phyloP scores from a whole-genome alignment of 2,329 filamentous ascomycete species.

The Mycosphaerella arachidis region DNA sequence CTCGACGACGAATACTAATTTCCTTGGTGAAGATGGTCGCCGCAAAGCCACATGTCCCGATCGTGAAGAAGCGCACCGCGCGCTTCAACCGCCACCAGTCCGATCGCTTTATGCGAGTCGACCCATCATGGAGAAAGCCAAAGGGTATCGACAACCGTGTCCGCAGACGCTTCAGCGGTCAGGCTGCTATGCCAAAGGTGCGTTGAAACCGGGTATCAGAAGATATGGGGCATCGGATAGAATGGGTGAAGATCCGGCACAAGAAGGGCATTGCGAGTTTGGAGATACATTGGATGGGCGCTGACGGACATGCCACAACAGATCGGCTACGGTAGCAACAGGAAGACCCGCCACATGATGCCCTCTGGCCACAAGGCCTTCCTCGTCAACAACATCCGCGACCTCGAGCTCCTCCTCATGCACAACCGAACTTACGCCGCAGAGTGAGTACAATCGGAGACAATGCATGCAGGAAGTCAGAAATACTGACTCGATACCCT shows the following conservation, averaged over 20 bases:
- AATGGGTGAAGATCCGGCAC: slow-evolving; percentile 8
- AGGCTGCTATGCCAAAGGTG: slow-evolving; percentile 97
- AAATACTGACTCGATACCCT: slow-evolving; percentile 34
- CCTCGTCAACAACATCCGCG: slow-evolving; percentile 93
- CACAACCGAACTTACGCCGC: slow-evolving; percentile 99
- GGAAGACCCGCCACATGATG: slow-evolving; percentile 98
- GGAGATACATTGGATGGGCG: slow-evolving; percentile 5
- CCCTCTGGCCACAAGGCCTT: slow-evolving; percentile 99
- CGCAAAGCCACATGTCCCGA: slow-evolving; percentile 98
- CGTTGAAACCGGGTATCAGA: slow-evolving; percentile 36
- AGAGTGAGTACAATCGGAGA: slow-evolving; percentile 64
- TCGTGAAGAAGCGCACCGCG: slow-evolving; percentile 99
- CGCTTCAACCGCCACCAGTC: slow-evolving; percentile 96
- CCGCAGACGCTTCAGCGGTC: slow-evolving; percentile 94
- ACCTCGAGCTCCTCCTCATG: slow-evolving; percentile 98
- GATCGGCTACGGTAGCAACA: slow-evolving; percentile 99
- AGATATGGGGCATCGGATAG: slow-evolving; percentile 7
- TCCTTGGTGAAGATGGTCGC: slow-evolving; percentile 72
- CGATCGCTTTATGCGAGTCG: slow-evolving; percentile 92
- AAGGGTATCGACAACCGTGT: slow-evolving; percentile 99
- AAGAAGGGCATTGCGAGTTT: background rate
- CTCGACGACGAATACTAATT: slow-evolving; percentile 10
- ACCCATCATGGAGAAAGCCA: slow-evolving; percentile 92
- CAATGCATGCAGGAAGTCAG: background rate
- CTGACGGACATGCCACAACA: slow-evolving; percentile 39